phyloP scores from a whole-genome alignment of 2,329 filamentous ascomycete species.

The Aspergillus flavus region DNA sequence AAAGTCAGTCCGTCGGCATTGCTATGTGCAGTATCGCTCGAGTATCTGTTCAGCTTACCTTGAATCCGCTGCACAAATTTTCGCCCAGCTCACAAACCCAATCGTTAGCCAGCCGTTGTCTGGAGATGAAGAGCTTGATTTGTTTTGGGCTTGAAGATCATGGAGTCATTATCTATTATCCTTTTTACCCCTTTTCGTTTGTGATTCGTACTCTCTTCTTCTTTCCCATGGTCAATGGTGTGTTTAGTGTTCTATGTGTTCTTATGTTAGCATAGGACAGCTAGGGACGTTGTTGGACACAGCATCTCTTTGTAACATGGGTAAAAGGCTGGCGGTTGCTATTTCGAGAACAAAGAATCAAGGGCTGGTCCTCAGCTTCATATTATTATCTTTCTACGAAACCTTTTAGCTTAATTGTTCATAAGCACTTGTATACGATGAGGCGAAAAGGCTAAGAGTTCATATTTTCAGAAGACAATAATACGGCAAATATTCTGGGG shows the following conservation, averaged over 20 bases:
- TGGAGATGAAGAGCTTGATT: background rate
- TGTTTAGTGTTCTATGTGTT: background rate
- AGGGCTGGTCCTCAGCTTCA: background rate
- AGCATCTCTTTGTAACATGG: background rate
- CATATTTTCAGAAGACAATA: background rate
- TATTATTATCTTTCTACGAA: background rate
- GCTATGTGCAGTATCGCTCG: no score
- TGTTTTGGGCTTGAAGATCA: background rate
- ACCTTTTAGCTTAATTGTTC: no score
- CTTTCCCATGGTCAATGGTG: background rate
- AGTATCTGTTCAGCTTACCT: no score
- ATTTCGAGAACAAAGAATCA: no score
- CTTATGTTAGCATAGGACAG: background rate
- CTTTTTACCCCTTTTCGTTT: background rate
- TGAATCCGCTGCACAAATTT: no score
- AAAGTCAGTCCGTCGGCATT: no score
- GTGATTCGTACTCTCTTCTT: background rate
- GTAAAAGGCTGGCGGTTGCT: background rate
- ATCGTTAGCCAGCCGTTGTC: background rate
- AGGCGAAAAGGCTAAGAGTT: background rate
- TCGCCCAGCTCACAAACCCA: no score
- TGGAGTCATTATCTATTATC: background rate
- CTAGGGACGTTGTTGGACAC: background rate
- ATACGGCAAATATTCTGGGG: background rate
- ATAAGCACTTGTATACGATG: background rate